phyloP scores from a whole-genome alignment of 2,329 filamentous ascomycete species.

The Ilyonectria robusta region DNA sequence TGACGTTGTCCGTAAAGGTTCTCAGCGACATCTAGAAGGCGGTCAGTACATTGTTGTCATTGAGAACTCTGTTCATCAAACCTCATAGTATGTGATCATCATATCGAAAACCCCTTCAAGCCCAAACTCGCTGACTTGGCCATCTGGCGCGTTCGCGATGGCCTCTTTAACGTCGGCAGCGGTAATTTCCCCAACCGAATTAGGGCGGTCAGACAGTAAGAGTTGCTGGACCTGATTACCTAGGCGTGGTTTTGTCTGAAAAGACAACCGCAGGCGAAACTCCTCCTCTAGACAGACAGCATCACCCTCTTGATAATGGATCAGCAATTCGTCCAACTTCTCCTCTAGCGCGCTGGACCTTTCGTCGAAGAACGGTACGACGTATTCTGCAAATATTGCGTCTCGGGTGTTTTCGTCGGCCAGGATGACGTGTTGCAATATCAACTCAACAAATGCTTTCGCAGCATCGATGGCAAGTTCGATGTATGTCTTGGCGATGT shows the following conservation, averaged over 20 bases:
- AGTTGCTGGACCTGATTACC: neutral
- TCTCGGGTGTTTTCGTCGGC: constrained; percentile 28
- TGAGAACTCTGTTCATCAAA: constrained; percentile 34
- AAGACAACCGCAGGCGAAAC: constrained; percentile 39
- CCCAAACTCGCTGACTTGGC: constrained; percentile 47
- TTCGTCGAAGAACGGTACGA: constrained; percentile 50
- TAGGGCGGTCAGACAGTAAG: neutral
- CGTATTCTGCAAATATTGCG: constrained; percentile 35
- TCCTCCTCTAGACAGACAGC: constrained; percentile 41
- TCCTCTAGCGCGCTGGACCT: constrained; percentile 41
- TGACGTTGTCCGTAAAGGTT: constrained; percentile 62
- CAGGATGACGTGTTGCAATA: constrained; percentile 50
- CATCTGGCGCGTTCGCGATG: neutral
- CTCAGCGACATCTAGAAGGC: constrained; percentile 54
- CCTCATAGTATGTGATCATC: constrained; percentile 59
- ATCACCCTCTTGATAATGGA: constrained; percentile 51
- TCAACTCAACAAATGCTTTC: constrained; percentile 54
- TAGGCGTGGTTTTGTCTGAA: constrained; percentile 8
- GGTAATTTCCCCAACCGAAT: neutral
- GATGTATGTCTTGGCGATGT: constrained; percentile 54
- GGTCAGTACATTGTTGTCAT: neutral
- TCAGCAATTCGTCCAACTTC: constrained; percentile 57
- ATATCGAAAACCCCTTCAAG: constrained; percentile 58
- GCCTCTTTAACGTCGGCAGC: neutral
- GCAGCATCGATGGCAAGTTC: constrained; percentile 44